Conservation (phyloP, 441 rosid species). For the Gossypium lobatum region DNA sequence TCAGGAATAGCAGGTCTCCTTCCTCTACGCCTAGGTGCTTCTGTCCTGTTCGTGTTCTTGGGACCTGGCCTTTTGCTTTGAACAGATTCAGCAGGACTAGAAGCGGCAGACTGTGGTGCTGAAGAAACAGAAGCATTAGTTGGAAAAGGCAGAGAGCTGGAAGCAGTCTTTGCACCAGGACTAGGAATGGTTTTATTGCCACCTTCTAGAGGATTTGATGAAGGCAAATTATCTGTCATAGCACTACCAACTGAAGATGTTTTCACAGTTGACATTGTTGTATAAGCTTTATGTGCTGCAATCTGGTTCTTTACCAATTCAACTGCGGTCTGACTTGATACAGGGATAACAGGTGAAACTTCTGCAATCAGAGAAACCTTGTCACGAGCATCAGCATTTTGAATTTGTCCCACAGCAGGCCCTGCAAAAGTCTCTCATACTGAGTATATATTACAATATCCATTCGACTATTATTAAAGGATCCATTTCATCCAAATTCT, state of each 20-base stretch:
- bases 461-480: background rate
- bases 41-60: constrained; percentile 30
- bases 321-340: constrained; percentile 16
- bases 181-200: constrained; percentile 14
- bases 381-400: constrained; percentile 21
- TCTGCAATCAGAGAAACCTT: constrained; percentile 34
- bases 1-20: constrained; percentile 35
- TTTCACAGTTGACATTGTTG: constrained; percentile 16
- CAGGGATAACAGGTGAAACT: constrained; percentile 28
- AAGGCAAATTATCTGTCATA: constrained; percentile 17
- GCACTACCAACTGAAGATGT: constrained; percentile 16
- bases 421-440: constrained; percentile 34
- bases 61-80: constrained; percentile 42
- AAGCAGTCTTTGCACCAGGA: constrained; percentile 17
- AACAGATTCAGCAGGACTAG: constrained; percentile 21
- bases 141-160: constrained; percentile 26
- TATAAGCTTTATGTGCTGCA: constrained; percentile 20
- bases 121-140: constrained; percentile 21
- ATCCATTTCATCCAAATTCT: constrained; percentile 16
- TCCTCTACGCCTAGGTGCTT: constrained; percentile 44
- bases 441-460: constrained; percentile 1
- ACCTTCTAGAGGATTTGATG: constrained; percentile 21
- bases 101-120: constrained; percentile 21
- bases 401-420: constrained; percentile 25
- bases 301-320: constrained; percentile 28